Evolutionary conservation across 2,329 filamentous ascomycete species (phyloP), one percentile per base, ranked within the genome.

Genomic region (Fusarium armeniacum): DNA sequence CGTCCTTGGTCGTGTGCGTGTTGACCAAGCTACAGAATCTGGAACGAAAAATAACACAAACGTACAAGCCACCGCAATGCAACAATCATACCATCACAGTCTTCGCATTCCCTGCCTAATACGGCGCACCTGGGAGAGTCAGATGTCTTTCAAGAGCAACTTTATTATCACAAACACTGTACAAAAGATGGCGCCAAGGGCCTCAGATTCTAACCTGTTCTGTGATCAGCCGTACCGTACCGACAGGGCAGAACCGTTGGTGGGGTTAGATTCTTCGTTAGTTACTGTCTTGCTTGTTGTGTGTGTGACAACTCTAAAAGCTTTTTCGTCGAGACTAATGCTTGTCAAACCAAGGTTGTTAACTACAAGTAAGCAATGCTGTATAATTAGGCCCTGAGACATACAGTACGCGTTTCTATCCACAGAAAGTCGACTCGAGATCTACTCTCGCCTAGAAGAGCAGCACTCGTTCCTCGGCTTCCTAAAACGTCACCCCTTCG

Each of bases 131-230:
- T 18, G 24, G 35, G 41, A 54, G 26, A 59, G 46, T 53, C 47
- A 50, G 46, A 43, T 52, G 50, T 58, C 57, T 62, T 22, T 35
- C 33, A 69, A 35, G 47, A 55, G 32, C 40, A 45, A 49, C 47
- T 66, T 28, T 33, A 52, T 49, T 18, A 44, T 46, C 33, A 50
- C 36, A 61, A 40, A 49, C 66, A 69, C 67, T 70, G 67, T 69
- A 70, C 38, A 67, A 45, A 58, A 53, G 22, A 47, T 66, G 60
- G 65, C 65, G 61, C 51, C 64, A 47, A 62, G 49, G 49, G 52
- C 52, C 52, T 44, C 54, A 47, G n/a, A 15, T 35, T 62, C 54
- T 64, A 59, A 30, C 62, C 64, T 22, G n/a, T 44, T 67, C 28
- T 43, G 51, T 50, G 24, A 12, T 30, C 54, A 57, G 32, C 32